Base-by-base conservation (phyloP, 441 rosid species). In the Corymbia citriodora region DNA sequence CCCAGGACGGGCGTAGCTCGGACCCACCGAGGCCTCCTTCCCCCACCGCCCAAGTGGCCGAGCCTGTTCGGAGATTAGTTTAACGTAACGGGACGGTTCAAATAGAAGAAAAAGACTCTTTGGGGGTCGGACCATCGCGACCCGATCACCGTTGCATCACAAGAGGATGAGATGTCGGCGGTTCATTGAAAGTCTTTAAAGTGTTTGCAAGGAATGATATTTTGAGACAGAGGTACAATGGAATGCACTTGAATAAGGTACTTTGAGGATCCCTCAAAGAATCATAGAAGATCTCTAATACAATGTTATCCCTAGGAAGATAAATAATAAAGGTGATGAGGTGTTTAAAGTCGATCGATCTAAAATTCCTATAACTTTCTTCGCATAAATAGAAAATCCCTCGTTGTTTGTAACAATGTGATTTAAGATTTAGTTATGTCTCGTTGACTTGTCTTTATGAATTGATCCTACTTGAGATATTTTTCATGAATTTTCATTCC, bases 351-450 rank as follows among this genome's bases (percentile, higher is more conserved):
- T 16, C 0, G 1, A n/a, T 5, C 1, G 1, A 70, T 70, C 33
- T 29, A 29, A 29, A 63, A 63, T 29, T 13, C 2, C 9, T 0
- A 1, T 29, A 3, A 63, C 4, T 12, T 13, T 13, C 70, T 29
- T 0, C 3, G 9, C 1, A 29, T 15, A 29, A 63, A 29, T 5
- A 63, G 4, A 13, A 63, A 29, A 13, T 63, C 14, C 13, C 17
- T 2, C 0, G 0, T 63, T 13, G 7, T 63, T 29, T 8, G 13
- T 29, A 63, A 29, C 4, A 29, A 29, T 63, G 13, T 13, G 33
- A 63, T 63, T 63, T 63, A 63, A 63, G 2, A 29, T 0, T 29
- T 63, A 63, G 0, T 27, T 63, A 63, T 29, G 18, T 29, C 2
- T 29, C 2, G 2, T 63, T 4, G 8, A 63, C 6, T 63, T 63